Evolutionary conservation across 768 basidiomycete genomes (phyloP), one percentile per base, ranked within the genome.

Genomic region (Plicaturopsis crispa): DNA sequence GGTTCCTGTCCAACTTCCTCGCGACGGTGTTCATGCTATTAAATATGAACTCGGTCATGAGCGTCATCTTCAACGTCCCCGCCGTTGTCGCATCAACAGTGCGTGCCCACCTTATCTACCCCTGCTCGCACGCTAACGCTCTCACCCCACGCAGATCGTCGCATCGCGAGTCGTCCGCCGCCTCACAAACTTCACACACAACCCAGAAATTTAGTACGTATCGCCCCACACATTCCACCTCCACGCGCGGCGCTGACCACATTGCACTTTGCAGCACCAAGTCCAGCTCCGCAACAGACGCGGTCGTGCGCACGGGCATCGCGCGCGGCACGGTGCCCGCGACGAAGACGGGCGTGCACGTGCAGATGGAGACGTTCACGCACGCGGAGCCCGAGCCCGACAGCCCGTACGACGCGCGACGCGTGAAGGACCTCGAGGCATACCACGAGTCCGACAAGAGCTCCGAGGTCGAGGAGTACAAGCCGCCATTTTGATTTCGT

Each of bases 361-460:
- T 83, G 39, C 78, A 78, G 80, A 84, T 84, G 81, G 69, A 79
- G 42, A 77, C 78, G 11, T 78, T 80, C 40, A 68, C 74, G n/a
- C n/a, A n/a, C n/a, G n/a, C n/a, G n/a, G n/a, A n/a, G n/a, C n/a
- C n/a, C n/a, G n/a, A n/a, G n/a, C n/a, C n/a, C n/a, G n/a, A n/a
- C n/a, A n/a, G n/a, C n/a, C n/a, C n/a, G n/a, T n/a, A n/a, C n/a
- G n/a, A n/a, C n/a, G n/a, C n/a, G n/a, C n/a, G n/a, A n/a, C n/a
- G n/a, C n/a, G n/a, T n/a, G n/a, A n/a, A n/a, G n/a, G n/a, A n/a
- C n/a, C n/a, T n/a, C n/a, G n/a, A n/a, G n/a, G n/a, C n/a, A n/a
- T n/a, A n/a, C n/a, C n/a, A n/a, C n/a, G n/a, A n/a, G n/a, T n/a
- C n/a, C n/a, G n/a, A n/a, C n/a, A n/a, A n/a, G n/a, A n/a, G n/a